Evolutionary conservation across 2,329 filamentous ascomycete species (phyloP).

Genomic region (Alternaria gansuensis): DNA sequence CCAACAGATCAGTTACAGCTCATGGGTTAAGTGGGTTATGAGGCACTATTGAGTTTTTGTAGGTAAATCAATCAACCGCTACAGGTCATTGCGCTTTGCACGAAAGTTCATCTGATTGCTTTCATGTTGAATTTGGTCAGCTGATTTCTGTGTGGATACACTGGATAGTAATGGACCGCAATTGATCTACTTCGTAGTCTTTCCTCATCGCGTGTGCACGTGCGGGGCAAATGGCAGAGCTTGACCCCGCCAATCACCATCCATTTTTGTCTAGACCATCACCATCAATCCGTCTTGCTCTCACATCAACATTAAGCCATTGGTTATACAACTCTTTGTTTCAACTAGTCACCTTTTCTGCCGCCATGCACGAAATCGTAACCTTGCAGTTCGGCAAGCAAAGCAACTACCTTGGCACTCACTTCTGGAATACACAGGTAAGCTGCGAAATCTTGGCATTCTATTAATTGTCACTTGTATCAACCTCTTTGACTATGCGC

Average conservation of each 20-base stretch:
- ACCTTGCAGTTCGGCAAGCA: slow-evolving; percentile 92
- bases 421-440: slow-evolving; percentile 97
- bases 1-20: slow-evolving; percentile 90
- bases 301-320: neutral
- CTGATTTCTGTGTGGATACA: no score
- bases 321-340: neutral
- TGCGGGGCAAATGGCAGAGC: slow-evolving; percentile 33
- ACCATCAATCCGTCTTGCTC: slow-evolving; percentile 4
- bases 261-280: slow-evolving; percentile 1
- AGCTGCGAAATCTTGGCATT: slow-evolving; percentile 16
- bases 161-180: neutral
- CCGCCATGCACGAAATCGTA: slow-evolving; percentile 87
- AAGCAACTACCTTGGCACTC: slow-evolving; percentile 91
- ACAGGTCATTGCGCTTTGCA: neutral
- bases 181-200: neutral
- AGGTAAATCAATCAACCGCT: neutral
- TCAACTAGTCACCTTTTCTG: neutral
- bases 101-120: neutral
- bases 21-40: slow-evolving; percentile 72
- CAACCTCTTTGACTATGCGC: neutral
- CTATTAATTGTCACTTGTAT: neutral
- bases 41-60: neutral
- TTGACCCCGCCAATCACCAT: slow-evolving; percentile 20
- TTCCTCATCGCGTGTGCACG: slow-evolving; percentile 34
- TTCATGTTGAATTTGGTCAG: neutral